Evolutionary conservation across 768 basidiomycete genomes (phyloP), one percentile per base, ranked within the genome.

Genomic region (Amanita polypyramis): DNA sequence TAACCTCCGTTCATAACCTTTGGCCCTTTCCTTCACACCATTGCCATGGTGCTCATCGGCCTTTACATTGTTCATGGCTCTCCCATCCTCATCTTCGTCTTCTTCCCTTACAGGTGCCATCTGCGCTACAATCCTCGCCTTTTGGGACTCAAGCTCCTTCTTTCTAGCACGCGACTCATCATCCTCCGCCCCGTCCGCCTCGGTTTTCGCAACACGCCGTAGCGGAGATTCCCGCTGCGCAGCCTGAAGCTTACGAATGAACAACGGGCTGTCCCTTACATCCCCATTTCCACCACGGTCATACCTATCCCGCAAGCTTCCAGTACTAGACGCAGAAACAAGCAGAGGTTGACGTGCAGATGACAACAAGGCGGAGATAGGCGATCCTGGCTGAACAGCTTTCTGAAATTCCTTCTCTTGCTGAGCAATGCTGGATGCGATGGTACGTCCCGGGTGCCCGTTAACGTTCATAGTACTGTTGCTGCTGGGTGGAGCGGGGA

Each of bases 381-480:
- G 96, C 52, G 85, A 89, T 36, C 89, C 92, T 5, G 94, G 95
- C 59, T 93, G 90, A 1, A 98, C 89, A 1, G 93, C 96, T 58
- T 85, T 83, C 69, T 87, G 85, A 82, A 98, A 97, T 63, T 98
- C 96, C 62, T 85, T 84, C 75, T 99, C 96, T 60, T 91, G 88
- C 56, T 90, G 77, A 2, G 83, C 82, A 49, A 85, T 80, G 38
- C 73, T 84, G 10, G 76, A 76, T 12, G 75, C 75, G 46, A 73
- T 69, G 41, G 67, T 74, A 59, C 70, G 73, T 32, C 56, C 55
- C 19, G 57, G 43, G 8, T 56, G 19, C 41, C 41, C 44, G 29
- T 29, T 25, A 27, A 39, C 11, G 10, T 23, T 38, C 11, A 32
- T 33, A 15, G 12, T 27, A 10, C 37, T 39, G 21, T 47, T 47